Conservation (phyloP, 306 rosid species). For the Erythrophleum fordii region DNA sequence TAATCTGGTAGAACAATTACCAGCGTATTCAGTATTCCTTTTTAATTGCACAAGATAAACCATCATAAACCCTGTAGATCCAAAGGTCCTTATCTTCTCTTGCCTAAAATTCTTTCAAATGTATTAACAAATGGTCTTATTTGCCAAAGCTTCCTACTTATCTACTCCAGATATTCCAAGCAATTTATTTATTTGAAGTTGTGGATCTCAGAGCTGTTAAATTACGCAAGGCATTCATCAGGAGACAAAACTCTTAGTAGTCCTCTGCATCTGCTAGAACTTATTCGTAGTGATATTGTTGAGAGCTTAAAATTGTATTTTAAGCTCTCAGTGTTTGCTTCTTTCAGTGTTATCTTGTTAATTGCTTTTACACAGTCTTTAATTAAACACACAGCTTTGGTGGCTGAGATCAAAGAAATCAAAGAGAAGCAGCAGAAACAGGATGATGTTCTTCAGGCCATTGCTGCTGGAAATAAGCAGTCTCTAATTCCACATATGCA, state of each 20-base stretch:
- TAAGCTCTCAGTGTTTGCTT: background rate
- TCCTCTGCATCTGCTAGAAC: background rate
- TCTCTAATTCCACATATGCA: constrained; percentile 77
- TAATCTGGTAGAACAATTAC: background rate
- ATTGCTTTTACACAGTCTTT: constrained; percentile 28
- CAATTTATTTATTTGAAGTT: background rate
- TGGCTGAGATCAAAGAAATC: constrained; percentile 84
- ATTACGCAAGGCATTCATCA: background rate
- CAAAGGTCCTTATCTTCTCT: background rate
- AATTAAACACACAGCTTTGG: constrained; percentile 63
- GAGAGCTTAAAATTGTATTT: background rate
- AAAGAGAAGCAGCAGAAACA: constrained; percentile 84
- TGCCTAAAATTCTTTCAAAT: background rate
- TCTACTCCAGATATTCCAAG: background rate
- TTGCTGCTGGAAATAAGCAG: constrained; percentile 82
- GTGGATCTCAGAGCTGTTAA: background rate
- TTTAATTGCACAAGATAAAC: background rate
- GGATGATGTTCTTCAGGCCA: constrained; percentile 68
- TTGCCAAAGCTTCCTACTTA: background rate
- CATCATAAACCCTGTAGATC: background rate
- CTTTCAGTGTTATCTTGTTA: constrained; percentile 18
- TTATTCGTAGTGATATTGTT: constrained; percentile 2
- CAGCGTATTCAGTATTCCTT: too few species aligned
- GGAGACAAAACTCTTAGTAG: background rate
- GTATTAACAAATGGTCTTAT: background rate